Evolutionary conservation across 1,139 yeast species (phyloP).

Genomic region (Geotrichum australiense): DNA sequence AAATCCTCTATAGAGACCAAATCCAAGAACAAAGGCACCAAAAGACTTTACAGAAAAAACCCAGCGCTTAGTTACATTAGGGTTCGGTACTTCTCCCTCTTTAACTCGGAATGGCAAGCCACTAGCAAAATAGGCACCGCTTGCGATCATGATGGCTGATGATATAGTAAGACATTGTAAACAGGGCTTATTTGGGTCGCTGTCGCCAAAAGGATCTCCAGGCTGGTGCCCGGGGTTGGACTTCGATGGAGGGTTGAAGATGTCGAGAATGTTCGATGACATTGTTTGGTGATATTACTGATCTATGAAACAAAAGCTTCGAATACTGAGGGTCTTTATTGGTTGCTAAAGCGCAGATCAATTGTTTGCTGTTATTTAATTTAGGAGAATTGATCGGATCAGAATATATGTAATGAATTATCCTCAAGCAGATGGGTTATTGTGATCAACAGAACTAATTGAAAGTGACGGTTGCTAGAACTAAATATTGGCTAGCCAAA

Average conservation of each 20-base stretch:
- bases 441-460: no score
- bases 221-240: slow-evolving; percentile 32
- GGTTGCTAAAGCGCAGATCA: no score
- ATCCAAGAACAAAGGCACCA: slow-evolving; percentile 47
- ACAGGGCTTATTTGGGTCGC: slow-evolving; percentile 36
- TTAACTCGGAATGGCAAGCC: slow-evolving; percentile 45
- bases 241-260: slow-evolving; percentile 52
- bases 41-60: slow-evolving; percentile 47
- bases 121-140: slow-evolving; percentile 52
- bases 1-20: slow-evolving; percentile 53
- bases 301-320: no score
- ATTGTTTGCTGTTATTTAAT: no score
- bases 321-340: no score
- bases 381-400: no score
- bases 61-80: slow-evolving; percentile 46
- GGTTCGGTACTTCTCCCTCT: slow-evolving; percentile 29
- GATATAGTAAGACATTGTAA: slow-evolving; percentile 60
- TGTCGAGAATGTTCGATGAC: slow-evolving; percentile 49
- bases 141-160: slow-evolving; percentile 47
- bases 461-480: no score
- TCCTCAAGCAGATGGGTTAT: no score
- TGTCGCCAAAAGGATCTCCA: not conserved
- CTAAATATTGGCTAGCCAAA: no score
- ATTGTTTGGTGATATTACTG: no score
- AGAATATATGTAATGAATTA: no score